Evolutionary conservation across 305 asterid species (phyloP), one percentile per base, ranked within the genome.

Genomic region (Fraxinus paxiana): DNA sequence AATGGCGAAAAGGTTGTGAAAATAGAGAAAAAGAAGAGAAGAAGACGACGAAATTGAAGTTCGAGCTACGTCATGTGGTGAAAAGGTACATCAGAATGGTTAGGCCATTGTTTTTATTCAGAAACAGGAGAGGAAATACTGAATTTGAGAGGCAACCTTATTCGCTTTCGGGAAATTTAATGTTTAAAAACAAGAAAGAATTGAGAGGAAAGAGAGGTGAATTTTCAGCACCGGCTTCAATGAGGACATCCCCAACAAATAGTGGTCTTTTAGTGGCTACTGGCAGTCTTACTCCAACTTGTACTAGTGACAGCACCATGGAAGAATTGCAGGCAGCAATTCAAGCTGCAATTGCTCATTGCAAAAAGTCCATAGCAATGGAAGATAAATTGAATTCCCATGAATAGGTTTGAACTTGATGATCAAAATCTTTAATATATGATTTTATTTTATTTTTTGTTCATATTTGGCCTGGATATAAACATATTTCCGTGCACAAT

Each of bases 181-280:
- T 90, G 35, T 82, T 91, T 51, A 85, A 88, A 76, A 78, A 87
- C 10, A 87, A 87, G 81, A 79, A 75, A 80, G 83, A 78, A 31
- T 41, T 70, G 70, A 82, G 89, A 48, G 90, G 90, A 78, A 59
- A 59, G 30, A 59, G 70, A 59, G 70, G 70, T 20, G 70, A 59
- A 17, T 79, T 83, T 61, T 92, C 97, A 0, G 98, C 98, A 4
- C 98, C 98, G 65, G 98, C 88, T 20, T 88, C 98, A 5, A 92
- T 91, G 89, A 86, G 86, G 67, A 87, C 91, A 37, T 93, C 98
- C 54, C 98, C 97, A 31, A 81, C 93, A 63, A 95, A 95, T 41
- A 95, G 98, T 69, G 98, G 98, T 43, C 85, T 85, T 4, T 82
- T 94, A 56, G 86, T 90, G 77, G 89, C 92, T 4, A 85, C 85